These are phyloP conservation scores for Cladosporium sp. DNA, from an alignment of 2,329 filamentous ascomycete genomes.

Conservation along the genomic window DNA sequence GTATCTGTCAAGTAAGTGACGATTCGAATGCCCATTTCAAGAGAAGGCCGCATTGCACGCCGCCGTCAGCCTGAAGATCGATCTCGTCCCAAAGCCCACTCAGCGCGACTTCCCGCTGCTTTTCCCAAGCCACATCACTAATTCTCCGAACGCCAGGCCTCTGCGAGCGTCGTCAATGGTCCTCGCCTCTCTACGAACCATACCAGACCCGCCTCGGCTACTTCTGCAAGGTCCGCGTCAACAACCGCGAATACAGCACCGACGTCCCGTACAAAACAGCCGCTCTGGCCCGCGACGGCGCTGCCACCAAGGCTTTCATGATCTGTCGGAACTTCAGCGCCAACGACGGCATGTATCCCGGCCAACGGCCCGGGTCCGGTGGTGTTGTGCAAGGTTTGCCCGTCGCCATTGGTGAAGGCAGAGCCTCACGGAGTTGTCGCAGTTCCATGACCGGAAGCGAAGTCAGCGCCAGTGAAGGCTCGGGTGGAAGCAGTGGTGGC, in stretches of 20 bases:
- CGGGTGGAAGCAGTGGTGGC: conserved; percentile 49
- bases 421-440: conserved; percentile 30
- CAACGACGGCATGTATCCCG: conserved; percentile 82
- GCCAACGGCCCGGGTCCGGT: conserved; percentile 47
- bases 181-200: conserved; percentile 82
- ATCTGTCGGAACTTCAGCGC: conserved; percentile 97
- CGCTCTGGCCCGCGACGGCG: conserved; percentile 81
- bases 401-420: conserved; percentile 60
- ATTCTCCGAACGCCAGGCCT: conserved; percentile 62
- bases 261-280: conserved; percentile 81
- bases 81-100: not conserved
- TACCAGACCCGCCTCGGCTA: conserved; percentile 71
- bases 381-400: conserved; percentile 57
- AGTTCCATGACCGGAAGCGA: conserved; percentile 35
- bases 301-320: conserved; percentile 94
- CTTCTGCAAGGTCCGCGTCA: conserved; percentile 88
- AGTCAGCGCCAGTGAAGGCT: conserved; percentile 25
- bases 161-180: conserved; percentile 92
- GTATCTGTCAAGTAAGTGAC: conserved; percentile 54
- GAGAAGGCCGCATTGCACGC: conserved; percentile 15
- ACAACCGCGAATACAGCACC: conserved; percentile 94
- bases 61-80: not conserved
- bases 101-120: not conserved
- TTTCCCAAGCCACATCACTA: conserved; percentile 10
- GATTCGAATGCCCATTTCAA: conserved; percentile 7